Conservation (phyloP, 1,284 basidiomycete species). For the Xerocomus minutiporus region DNA sequence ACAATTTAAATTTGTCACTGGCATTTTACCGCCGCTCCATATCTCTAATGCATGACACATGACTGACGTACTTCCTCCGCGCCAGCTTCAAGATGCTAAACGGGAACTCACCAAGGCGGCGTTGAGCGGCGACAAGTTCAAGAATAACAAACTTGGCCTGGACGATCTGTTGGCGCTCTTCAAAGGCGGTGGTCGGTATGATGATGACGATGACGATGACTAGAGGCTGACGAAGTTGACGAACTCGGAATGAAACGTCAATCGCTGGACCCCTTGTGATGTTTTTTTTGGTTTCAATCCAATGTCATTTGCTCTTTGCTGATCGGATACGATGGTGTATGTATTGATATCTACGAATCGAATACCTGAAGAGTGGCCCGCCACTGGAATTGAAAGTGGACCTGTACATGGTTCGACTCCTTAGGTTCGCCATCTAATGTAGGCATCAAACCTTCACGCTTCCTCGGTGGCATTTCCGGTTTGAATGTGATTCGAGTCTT, state of each 20-base stretch:
- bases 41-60: not conserved
- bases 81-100: constrained; percentile 80
- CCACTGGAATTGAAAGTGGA: not conserved
- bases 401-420: not conserved
- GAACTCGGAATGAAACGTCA: not conserved
- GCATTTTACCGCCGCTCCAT: not conserved
- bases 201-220: constrained; percentile 46
- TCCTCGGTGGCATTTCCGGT: not conserved
- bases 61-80: constrained; percentile 1
- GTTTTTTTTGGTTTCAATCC: too few species aligned
- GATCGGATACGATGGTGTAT: too few species aligned
- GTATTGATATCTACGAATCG: too few species aligned
- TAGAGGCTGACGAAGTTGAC: not conserved
- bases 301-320: too few species aligned
- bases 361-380: not conserved
- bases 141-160: constrained; percentile 79
- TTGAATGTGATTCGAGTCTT: not conserved
- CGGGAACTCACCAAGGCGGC: constrained; percentile 81
- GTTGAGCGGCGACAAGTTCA: constrained; percentile 82
- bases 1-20: not conserved
- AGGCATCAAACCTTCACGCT: too few species aligned
- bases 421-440: not conserved
- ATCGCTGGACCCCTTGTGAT: too few species aligned
- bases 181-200: constrained; percentile 51
- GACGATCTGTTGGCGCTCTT: constrained; percentile 82